Percentiles rank a stretch among this genome's conserved stretches.
These are phyloP conservation scores for Sporothrix dimorphospora DNA, from an alignment of 2,329 filamentous ascomycete species.

Conservation along the genomic window DNA sequence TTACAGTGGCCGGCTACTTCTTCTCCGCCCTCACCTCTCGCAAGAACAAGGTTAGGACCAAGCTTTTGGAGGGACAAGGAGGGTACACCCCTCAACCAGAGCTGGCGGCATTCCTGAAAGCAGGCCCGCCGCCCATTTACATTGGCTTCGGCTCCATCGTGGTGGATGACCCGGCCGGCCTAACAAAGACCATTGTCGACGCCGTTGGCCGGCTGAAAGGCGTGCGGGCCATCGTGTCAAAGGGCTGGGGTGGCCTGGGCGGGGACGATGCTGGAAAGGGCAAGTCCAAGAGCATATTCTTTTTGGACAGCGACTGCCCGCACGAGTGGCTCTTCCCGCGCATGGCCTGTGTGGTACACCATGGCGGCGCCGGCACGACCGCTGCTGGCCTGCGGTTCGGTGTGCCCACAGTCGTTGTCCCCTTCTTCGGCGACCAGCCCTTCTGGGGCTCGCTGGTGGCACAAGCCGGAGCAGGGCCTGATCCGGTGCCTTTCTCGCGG, in stretches of 20 bases:
- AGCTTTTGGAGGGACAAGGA: background rate
- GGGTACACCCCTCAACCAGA: slow-evolving; percentile 66
- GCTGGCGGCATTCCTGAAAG: slow-evolving; percentile 66
- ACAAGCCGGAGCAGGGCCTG: slow-evolving; percentile 70
- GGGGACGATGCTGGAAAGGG: slow-evolving; percentile 58
- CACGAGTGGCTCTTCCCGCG: slow-evolving; percentile 88
- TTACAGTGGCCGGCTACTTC: slow-evolving; percentile 76
- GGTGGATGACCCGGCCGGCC: slow-evolving; percentile 71
- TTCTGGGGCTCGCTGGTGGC: slow-evolving; percentile 82
- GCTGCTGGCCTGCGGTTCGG: slow-evolving; percentile 82
- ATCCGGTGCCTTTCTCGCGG: slow-evolving; percentile 69
- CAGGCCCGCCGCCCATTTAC: slow-evolving; percentile 74
- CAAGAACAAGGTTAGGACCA: background rate
- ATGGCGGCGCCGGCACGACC: slow-evolving; percentile 86
- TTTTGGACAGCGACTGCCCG: slow-evolving; percentile 39
- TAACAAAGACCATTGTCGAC: slow-evolving; percentile 73
- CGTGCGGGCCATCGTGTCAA: slow-evolving; percentile 73
- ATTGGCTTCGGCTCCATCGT: slow-evolving; percentile 86
- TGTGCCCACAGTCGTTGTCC: slow-evolving; percentile 79
- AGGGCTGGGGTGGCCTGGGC: slow-evolving; percentile 86
- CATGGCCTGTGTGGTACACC: slow-evolving; percentile 82
- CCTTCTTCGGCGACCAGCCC: slow-evolving; percentile 84
- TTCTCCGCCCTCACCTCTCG: slow-evolving; percentile 46
- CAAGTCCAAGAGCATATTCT: slow-evolving; percentile 11
- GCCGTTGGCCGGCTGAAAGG: slow-evolving; percentile 60